These are phyloP conservation scores for Neofusicoccum kwambonambiense DNA, from an alignment of 2,329 filamentous ascomycete genomes.

Conservation along the genomic window DNA sequence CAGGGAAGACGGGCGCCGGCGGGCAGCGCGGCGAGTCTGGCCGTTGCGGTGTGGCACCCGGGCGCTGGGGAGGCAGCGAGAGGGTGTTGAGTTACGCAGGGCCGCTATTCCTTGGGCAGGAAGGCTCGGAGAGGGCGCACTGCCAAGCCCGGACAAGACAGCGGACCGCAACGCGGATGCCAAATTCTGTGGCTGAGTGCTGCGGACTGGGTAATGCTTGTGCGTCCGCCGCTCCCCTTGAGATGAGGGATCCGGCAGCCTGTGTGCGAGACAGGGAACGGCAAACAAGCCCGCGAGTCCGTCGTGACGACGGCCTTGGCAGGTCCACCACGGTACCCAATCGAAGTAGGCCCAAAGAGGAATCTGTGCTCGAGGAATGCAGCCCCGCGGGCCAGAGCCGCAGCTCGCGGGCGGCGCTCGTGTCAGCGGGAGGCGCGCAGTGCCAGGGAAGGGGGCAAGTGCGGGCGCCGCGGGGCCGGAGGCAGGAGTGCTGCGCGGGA, in stretches of 20 bases:
- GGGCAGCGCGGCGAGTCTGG: too few species aligned
- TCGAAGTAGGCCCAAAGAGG: too few species aligned
- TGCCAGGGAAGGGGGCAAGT: background rate
- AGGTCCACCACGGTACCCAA: background rate
- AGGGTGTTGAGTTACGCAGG: conserved; percentile 14
- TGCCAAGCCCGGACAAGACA: conserved; percentile 16
- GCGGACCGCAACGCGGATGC: conserved; percentile 18
- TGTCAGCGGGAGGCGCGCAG: background rate
- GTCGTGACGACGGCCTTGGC: background rate
- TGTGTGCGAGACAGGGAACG: background rate
- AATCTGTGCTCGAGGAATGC: background rate
- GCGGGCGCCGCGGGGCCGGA: background rate
- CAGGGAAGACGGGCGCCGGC: background rate
- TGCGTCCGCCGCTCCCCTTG: background rate
- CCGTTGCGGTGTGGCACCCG: background rate
- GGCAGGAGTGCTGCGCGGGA: background rate
- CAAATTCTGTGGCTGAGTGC: conserved; percentile 17
- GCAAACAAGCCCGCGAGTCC: background rate
- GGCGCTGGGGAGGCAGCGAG: background rate
- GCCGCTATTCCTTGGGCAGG: conserved; percentile 10
- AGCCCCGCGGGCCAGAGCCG: background rate
- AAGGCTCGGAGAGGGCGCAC: conserved; percentile 3
- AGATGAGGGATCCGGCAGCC: background rate
- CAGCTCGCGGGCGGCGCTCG: background rate
- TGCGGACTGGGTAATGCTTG: conserved; percentile 9